These are phyloP conservation scores for Blastobotrys petasosporus DNA, from an alignment of 1,139 yeast species.

Conservation along the genomic window DNA sequence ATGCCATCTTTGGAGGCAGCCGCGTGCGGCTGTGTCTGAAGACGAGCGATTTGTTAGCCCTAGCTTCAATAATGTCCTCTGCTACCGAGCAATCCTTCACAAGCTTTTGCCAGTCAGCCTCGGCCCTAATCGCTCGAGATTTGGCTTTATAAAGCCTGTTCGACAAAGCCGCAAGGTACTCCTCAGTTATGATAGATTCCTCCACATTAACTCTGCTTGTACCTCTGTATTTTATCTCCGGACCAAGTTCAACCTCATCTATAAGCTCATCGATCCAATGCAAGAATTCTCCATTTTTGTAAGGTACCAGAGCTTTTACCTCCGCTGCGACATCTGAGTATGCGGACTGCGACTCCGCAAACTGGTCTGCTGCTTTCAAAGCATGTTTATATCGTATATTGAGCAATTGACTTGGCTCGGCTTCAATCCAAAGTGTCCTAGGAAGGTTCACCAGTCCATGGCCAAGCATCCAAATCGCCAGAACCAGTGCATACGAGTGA, in stretches of 20 bases:
- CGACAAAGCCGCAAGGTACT: constrained; percentile 26
- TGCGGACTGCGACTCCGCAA: constrained; percentile 58
- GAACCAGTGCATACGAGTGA: constrained; percentile 68
- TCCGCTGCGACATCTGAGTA: constrained; percentile 61
- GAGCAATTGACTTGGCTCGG: constrained; percentile 38
- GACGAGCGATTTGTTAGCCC: constrained; percentile 18
- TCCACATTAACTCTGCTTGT: constrained; percentile 23
- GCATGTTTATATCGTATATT: constrained; percentile 49
- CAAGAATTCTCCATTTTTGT: constrained; percentile 33
- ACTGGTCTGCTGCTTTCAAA: constrained; percentile 52
- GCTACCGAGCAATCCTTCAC: constrained; percentile 35
- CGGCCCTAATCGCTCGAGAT: constrained; percentile 30
- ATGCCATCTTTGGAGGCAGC: constrained; percentile 38
- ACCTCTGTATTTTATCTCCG: constrained; percentile 17
- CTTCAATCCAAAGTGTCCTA: constrained; percentile 48
- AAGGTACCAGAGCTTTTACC: constrained; percentile 44
- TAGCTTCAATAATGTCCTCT: constrained; percentile 31
- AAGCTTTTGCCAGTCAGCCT: constrained; percentile 38
- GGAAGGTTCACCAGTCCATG: constrained; percentile 73
- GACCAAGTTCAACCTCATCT: constrained; percentile 25
- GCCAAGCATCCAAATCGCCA: constrained; percentile 81
- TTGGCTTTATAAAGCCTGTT: constrained; percentile 25
- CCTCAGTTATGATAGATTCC: constrained; percentile 26
- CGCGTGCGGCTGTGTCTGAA: constrained; percentile 30
- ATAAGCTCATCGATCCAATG: constrained; percentile 37